These are phyloP conservation scores for Neurospora sp. DNA, from an alignment of 495 filamentous ascomycete genomes.

Conservation along the genomic window DNA sequence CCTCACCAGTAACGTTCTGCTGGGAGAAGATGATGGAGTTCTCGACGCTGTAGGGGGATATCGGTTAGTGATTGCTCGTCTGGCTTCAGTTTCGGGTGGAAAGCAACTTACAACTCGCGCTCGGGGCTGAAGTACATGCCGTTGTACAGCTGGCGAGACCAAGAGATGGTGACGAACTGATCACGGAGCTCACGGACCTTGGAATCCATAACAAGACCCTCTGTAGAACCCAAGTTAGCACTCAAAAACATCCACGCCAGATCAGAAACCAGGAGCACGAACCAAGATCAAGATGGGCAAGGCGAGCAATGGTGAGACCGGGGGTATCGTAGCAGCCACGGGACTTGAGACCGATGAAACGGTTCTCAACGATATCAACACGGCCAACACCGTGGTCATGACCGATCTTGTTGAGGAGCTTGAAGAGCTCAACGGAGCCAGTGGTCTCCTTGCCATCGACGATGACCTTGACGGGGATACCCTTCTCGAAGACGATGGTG, in stretches of 20 bases:
- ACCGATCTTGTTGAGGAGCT: conserved; percentile 68
- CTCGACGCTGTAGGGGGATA: conserved; percentile 31
- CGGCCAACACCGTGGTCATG: conserved; percentile 70
- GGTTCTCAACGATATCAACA: conserved; percentile 79
- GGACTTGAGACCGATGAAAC: conserved; percentile 53
- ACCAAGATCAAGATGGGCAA: conserved; percentile 67
- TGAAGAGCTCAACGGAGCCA: conserved; percentile 71
- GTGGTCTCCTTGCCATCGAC: conserved; percentile 56
- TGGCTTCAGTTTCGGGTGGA: conserved; percentile 37
- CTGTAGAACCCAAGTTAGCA: background rate
- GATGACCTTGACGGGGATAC: conserved; percentile 59
- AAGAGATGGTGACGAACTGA: conserved; percentile 69
- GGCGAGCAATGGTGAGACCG: conserved; percentile 56
- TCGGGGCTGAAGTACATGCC: conserved; percentile 75
- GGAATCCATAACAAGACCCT: conserved; percentile 77
- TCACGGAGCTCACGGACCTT: conserved; percentile 79
- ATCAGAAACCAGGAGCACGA: background rate
- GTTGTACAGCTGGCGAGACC: conserved; percentile 69
- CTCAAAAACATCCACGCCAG: background rate
- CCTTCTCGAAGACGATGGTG: conserved; percentile 74
- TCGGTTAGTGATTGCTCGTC: conserved; percentile 58
- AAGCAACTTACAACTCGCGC: conserved; percentile 33
- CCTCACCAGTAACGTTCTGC: conserved; percentile 50
- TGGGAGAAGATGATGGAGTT: conserved; percentile 61
- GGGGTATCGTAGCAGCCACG: conserved; percentile 87